These are phyloP conservation scores for Hamamelis virginiana DNA, from an alignment of 164 flowering plant species.

Conservation along the genomic window DNA sequence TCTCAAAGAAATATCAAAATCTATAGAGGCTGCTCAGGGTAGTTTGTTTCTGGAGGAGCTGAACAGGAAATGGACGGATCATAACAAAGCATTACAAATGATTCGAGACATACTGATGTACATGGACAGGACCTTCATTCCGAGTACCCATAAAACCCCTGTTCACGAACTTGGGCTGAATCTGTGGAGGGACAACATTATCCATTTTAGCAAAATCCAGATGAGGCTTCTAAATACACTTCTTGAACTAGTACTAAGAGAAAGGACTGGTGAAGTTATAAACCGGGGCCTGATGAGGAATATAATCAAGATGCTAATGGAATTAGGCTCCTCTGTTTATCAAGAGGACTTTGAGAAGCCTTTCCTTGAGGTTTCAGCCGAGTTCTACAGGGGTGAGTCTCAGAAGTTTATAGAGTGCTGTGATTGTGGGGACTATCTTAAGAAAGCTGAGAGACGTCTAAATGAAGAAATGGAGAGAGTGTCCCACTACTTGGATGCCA, in stretches of 20 bases:
- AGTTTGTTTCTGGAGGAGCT: conserved; percentile 82
- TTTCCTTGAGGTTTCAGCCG: conserved; percentile 73
- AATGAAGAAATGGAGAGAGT: conserved; percentile 89
- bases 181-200: conserved; percentile 80
- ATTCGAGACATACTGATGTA: conserved; percentile 92
- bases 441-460: conserved; percentile 77
- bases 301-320: conserved; percentile 81
- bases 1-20: conserved; percentile 71
- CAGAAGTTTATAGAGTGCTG: conserved; percentile 80
- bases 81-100: conserved; percentile 85
- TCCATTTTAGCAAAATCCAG: conserved; percentile 70
- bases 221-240: conserved; percentile 63
- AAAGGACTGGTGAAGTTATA: conserved; percentile 80
- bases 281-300: conserved; percentile 80
- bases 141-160: conserved; percentile 74
- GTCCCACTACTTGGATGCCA: conserved; percentile 67
- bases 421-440: conserved; percentile 82
- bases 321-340: conserved; percentile 73
- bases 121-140: conserved; percentile 94
- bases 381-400: conserved; percentile 73
- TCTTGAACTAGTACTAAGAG: conserved; percentile 68
- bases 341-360: conserved; percentile 81
- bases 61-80: conserved; percentile 85
- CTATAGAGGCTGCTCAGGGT: conserved; percentile 77
- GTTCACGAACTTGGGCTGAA: conserved; percentile 87